Base-by-base conservation (phyloP, 1,284 basidiomycete genomes). In the Trichosporon asahii region DNA sequence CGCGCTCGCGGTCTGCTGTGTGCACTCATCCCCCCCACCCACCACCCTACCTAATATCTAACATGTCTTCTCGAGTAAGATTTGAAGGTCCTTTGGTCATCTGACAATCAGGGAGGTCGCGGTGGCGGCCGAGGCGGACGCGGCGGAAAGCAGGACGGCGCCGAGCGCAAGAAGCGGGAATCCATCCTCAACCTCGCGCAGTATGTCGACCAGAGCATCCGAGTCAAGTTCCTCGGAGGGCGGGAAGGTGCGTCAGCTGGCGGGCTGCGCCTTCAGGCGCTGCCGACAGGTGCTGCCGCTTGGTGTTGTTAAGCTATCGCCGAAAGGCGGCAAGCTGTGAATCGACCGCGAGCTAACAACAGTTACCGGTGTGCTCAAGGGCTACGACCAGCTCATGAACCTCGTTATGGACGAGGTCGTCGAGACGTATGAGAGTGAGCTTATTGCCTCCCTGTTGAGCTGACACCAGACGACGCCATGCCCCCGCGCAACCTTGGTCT, bases 161-260 rank as follows among this genome's bases (percentile, higher is more conserved):
- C 76, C 18, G 93, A 95, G 75, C 94, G 94, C 82, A 93, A 94
- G 65, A 94, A 93, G 83, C 89, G 93, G 65, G 96, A 99, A 84
- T 93, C 93, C 35, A 98, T 99, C 83, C 89, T 99, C 33, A 95
- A 98, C 84, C 89, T 99, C 53, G 89, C 92, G 70, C 95, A 96
- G 82, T 98, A 97, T 79, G 90, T 92, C 65, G 93, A 98, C 84
- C 90, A 95, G 84, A 88, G 89, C 74, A 93, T 99, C 80, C 87
- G 93, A 68, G 95, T 99, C 80, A 98, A 98, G 85, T 98, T 99
- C 80, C 93, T 93, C 29, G 96, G 96, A 63, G 96, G 96, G 29
- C 86, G 96, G 33, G 94, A 98, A 88, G 95, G 95, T 94, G 74
- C 65, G 86, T 82, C 40, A 5, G 44, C n/a, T 21, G 7, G 3